phyloP scores from a whole-genome alignment of 352 stramenopile genomes.

The Pythium brachiatum region DNA sequence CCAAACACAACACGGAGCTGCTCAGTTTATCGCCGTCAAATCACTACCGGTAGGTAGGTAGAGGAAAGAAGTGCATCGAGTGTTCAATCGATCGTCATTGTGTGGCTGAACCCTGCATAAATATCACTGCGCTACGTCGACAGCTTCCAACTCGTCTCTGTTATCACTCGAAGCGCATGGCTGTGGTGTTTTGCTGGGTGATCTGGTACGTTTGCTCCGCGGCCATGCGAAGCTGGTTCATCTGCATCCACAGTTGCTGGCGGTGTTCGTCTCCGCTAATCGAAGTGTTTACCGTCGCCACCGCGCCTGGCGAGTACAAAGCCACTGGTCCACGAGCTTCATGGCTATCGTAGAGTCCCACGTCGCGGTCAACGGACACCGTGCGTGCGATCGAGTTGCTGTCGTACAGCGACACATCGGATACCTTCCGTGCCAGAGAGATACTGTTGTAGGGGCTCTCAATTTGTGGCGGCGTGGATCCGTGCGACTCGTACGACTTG shows the following conservation, averaged over 20 bases:
- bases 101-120: neutral
- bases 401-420: conserved; percentile 10
- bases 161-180: conserved; percentile 15
- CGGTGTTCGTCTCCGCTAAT: conserved; percentile 3
- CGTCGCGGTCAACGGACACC: too few species aligned
- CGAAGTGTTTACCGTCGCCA: neutral
- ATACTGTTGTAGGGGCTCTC: neutral
- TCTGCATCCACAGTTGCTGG: conserved; percentile 24
- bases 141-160: neutral
- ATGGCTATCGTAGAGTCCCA: too few species aligned
- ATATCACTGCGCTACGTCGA: neutral
- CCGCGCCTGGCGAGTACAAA: neutral
- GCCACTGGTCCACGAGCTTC: neutral
- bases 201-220: conserved; percentile 28
- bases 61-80: neutral
- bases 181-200: conserved; percentile 24
- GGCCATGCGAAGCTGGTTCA: conserved; percentile 24
- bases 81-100: neutral
- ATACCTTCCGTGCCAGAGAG: conserved; percentile 8
- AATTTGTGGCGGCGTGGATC: neutral
- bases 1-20: conserved; percentile 15
- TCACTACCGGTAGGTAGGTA: neutral
- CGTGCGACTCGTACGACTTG: neutral
- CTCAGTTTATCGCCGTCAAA: neutral
- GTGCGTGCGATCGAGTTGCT: neutral